phyloP scores from a whole-genome alignment of 163 green algal species.

The Scenedesmus sp. region DNA sequence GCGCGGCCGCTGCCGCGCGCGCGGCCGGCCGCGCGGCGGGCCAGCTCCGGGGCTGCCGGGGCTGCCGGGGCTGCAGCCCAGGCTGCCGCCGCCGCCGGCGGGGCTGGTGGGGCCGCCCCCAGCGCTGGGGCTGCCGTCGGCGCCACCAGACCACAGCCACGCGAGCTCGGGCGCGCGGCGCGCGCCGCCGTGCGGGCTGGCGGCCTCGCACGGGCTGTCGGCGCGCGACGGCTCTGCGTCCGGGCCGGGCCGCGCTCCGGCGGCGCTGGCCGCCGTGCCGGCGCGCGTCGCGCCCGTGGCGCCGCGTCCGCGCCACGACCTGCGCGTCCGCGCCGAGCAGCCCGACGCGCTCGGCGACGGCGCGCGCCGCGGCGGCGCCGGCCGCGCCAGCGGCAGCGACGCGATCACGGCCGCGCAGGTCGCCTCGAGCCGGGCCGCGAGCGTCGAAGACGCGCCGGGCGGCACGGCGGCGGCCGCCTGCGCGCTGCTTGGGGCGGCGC shows the following conservation, averaged over 20 bases:
- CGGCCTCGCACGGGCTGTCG: neutral
- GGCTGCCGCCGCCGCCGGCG: neutral
- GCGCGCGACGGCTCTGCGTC: neutral
- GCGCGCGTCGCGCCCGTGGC: neutral
- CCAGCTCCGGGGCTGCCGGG: neutral
- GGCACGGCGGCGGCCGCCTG: neutral
- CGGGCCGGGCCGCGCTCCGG: neutral
- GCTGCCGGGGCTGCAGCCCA: neutral
- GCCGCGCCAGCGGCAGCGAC: neutral
- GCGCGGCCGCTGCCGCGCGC: neutral
- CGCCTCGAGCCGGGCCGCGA: constrained; percentile 11
- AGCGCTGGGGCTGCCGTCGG: neutral
- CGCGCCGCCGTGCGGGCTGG: neutral
- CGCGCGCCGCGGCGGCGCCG: neutral
- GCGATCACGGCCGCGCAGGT: constrained; percentile 19
- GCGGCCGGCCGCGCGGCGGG: no score
- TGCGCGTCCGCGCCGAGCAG: neutral
- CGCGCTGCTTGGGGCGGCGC: neutral
- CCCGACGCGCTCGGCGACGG: neutral
- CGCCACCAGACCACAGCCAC: no score
- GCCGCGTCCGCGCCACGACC: neutral
- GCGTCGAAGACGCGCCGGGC: neutral
- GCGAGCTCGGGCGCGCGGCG: no score
- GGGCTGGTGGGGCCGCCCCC: neutral
- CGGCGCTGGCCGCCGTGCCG: neutral